Evolutionary conservation across 164 flowering plant species (phyloP), one percentile per base, ranked within the genome.

Genomic region (Malania oleifera): DNA sequence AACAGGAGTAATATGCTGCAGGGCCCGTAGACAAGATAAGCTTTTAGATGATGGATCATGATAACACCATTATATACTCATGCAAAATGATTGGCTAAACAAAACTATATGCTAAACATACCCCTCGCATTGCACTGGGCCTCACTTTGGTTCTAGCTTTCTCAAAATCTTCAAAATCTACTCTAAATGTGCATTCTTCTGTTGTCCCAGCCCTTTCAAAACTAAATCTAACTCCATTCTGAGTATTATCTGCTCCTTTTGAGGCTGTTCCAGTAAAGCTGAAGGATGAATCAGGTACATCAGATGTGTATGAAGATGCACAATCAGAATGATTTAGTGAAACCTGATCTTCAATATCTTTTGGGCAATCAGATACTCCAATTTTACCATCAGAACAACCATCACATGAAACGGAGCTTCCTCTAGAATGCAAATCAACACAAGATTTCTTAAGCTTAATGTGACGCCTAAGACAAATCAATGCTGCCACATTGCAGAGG

Each of bases 101-200:
- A 35, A 67, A 1, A 34, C 7, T 18, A 54, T 27, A 1, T 8
- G n/a, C 28, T 47, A 39, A 22, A 52, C 59, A 55, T 88, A 95
- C 99, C 98, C 91, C 99, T 65, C 96, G 73, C 99, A 95, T 91
- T 46, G 99, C 99, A 67, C 99, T 95, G 18, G 99, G 99, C 67
- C 90, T 79, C 57, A 89, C 82, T 85, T 82, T 91, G 72, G 74
- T 71, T 70, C 77, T 81, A 28, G 99, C 99, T 70, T 73, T 87
- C 43, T 91, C 96, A 80, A 95, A 89, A 72, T 89, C 95, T 55
- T 80, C 87, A 70, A 74, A 69, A 45, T 74, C 40, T 41, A 87
- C 68, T 54, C 58, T 75, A 46, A 86, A 65, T 38, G 34, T 62
- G 55, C 18, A 31, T 31, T 73, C 73, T 67, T 60, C 63, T 29